These are phyloP conservation scores for Diaporthe citriasiana DNA, from an alignment of 2,329 filamentous ascomycete species.

Conservation along the genomic window DNA sequence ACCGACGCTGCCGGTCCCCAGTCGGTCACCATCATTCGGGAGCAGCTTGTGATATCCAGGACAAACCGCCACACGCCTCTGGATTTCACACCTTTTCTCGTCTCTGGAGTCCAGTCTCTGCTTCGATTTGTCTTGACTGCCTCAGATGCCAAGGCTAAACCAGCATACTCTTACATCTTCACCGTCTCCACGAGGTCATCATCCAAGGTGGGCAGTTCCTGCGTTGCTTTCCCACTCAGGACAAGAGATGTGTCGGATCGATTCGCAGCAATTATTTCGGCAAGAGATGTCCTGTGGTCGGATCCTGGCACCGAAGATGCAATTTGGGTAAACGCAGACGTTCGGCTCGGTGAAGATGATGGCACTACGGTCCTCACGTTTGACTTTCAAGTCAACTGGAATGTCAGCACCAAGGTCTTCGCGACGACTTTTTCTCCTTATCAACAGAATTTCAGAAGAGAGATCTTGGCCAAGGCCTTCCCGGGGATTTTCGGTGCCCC, in stretches of 20 bases:
- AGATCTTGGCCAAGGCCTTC: slow-evolving; percentile 44
- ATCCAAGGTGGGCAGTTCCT: slow-evolving; percentile 11
- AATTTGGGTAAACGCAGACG: slow-evolving; percentile 41
- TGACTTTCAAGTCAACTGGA: slow-evolving; percentile 50
- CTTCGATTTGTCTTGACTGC: slow-evolving; percentile 35
- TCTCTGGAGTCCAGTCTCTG: slow-evolving; percentile 10
- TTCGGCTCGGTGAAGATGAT: slow-evolving; percentile 1
- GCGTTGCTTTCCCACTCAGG: slow-evolving; percentile 34
- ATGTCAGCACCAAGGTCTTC: slow-evolving; percentile 42
- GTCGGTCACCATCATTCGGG: slow-evolving; percentile 42
- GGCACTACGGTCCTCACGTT: slow-evolving; percentile 34
- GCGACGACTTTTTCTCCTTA: slow-evolving; percentile 4
- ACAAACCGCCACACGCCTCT: neutral
- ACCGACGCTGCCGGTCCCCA: slow-evolving; percentile 10
- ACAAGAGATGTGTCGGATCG: slow-evolving; percentile 25
- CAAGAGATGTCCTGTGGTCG: slow-evolving; percentile 31
- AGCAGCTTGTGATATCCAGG: slow-evolving; percentile 35
- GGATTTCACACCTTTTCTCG: neutral
- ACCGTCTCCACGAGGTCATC: slow-evolving; percentile 35
- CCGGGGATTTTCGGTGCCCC: slow-evolving; percentile 35
- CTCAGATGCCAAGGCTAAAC: slow-evolving; percentile 21
- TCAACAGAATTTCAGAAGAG: slow-evolving; percentile 37
- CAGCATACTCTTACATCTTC: slow-evolving; percentile 20
- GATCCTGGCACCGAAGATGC: slow-evolving; percentile 39
- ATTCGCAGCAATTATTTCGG: neutral